Percentiles rank a stretch among this genome's conserved stretches.
Conservation (phyloP, 768 basidiomycete species). For the Dentipellis sp. region DNA sequence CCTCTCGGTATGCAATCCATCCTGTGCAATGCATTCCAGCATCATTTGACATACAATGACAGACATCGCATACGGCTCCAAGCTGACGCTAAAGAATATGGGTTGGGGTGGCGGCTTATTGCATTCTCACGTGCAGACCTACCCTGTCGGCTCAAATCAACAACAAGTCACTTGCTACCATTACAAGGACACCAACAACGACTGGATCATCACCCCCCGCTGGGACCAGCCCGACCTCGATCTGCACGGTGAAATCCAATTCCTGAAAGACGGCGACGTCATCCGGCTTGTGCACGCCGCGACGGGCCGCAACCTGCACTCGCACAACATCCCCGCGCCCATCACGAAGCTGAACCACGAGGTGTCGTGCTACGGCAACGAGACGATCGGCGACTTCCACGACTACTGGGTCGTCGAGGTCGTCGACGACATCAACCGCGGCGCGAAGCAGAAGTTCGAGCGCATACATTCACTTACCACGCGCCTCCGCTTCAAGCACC, state of each 20-base stretch:
- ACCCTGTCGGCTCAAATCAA: conserved; percentile 83
- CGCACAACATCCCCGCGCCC: conserved; percentile 82
- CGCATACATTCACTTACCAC: conserved; percentile 88
- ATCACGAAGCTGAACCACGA: conserved; percentile 85
- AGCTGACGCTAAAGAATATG: conserved; percentile 91
- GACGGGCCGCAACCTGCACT: conserved; percentile 88
- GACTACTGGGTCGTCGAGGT: conserved; percentile 93
- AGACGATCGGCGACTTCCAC: conserved; percentile 75
- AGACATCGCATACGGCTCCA: conserved; percentile 89
- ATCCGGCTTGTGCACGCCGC: conserved; percentile 76
- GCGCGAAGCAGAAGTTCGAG: conserved; percentile 45
- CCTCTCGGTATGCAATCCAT: conserved; percentile 57
- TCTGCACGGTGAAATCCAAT: conserved; percentile 58
- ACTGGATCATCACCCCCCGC: conserved; percentile 72
- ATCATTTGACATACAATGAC: neutral
- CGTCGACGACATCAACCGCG: conserved; percentile 77
- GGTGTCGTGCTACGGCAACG: conserved; percentile 91
- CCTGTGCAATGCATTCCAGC: neutral
- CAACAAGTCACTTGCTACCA: conserved; percentile 99
- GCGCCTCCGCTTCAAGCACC: conserved; percentile 75
- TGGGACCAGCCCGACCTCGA: conserved; percentile 72
- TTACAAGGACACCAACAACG: conserved; percentile 98
- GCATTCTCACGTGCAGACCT: conserved; percentile 95
- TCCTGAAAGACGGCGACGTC: conserved; percentile 64
- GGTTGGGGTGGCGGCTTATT: conserved; percentile 95